phyloP scores from a whole-genome alignment of 208 protist species.

The Acanthamoeba culbertsoni region DNA sequence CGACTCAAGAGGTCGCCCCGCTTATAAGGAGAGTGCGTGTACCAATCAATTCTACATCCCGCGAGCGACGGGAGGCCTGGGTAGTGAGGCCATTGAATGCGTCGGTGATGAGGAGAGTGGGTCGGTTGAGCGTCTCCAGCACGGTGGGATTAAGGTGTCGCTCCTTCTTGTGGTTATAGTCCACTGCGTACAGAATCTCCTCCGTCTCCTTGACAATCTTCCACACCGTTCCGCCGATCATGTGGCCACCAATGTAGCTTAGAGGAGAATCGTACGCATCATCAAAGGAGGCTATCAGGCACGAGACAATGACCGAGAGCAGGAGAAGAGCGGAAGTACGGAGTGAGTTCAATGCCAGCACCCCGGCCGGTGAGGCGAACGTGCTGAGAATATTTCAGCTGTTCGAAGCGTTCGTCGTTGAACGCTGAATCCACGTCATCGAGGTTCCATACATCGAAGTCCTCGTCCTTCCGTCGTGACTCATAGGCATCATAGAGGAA shows the following conservation, averaged over 20 bases:
- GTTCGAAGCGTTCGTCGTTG: slow-evolving; percentile 57
- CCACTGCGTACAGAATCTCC: slow-evolving; percentile 88
- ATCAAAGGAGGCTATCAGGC: not conserved
- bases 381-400: slow-evolving; percentile 78
- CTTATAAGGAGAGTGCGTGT: not conserved
- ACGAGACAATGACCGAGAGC: not conserved
- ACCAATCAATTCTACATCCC: slow-evolving; percentile 28
- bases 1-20: not conserved
- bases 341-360: slow-evolving; percentile 70
- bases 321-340: slow-evolving; percentile 4
- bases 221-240: slow-evolving; percentile 88
- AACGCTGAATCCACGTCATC: slow-evolving; percentile 84
- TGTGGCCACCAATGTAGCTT: slow-evolving; percentile 72
- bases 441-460: slow-evolving; percentile 81
- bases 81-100: slow-evolving; percentile 65
- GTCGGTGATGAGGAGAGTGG: slow-evolving; percentile 84
- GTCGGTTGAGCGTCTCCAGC: slow-evolving; percentile 68
- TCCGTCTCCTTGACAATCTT: slow-evolving; percentile 87
- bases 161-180: slow-evolving; percentile 88
- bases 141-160: slow-evolving; percentile 79
- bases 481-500: slow-evolving; percentile 84
- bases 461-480: not conserved
- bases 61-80: slow-evolving; percentile 4
- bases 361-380: slow-evolving; percentile 11
- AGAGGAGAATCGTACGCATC: not conserved